Percentiles rank a stretch among this genome's conserved stretches.
phyloP scores from a whole-genome alignment of 139 green algal genomes.

The Chlorella vulgaris region DNA sequence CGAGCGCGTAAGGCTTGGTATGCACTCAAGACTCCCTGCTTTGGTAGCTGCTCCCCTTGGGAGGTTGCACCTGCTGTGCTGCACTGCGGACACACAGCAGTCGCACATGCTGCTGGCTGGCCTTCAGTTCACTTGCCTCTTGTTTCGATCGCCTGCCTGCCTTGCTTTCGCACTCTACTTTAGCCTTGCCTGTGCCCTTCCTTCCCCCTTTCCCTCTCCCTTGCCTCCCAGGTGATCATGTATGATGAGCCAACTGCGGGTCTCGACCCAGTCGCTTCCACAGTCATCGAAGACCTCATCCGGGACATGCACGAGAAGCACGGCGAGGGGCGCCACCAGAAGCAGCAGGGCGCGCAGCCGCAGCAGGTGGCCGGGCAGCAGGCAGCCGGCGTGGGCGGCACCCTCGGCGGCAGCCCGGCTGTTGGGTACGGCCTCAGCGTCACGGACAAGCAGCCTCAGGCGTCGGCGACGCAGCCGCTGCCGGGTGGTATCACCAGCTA shows the following conservation, averaged over 20 bases:
- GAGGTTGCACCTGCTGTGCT: too few species aligned
- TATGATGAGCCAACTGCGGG: constrained; percentile 99
- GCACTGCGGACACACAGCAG: too few species aligned
- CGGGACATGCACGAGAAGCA: constrained; percentile 74
- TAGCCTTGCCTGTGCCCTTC: too few species aligned
- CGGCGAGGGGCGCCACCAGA: constrained; percentile 6
- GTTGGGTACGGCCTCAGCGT: background rate
- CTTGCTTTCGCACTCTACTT: too few species aligned
- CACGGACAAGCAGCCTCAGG: background rate
- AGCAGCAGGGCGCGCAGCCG: background rate
- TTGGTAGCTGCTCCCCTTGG: too few species aligned
- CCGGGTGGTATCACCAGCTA: constrained; percentile 85
- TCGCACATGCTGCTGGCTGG: too few species aligned
- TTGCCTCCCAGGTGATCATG: constrained; percentile 91
- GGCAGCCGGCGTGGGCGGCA: background rate
- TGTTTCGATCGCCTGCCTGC: too few species aligned
- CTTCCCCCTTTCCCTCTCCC: too few species aligned
- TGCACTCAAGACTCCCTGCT: too few species aligned
- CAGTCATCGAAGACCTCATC: constrained; percentile 97
- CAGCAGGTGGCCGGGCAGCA: constrained; percentile 5
- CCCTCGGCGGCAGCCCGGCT: constrained; percentile 21
- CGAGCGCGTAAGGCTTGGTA: too few species aligned
- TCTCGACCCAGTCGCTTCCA: constrained; percentile 96
- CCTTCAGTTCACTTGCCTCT: too few species aligned
- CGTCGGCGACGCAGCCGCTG: background rate